phyloP scores from a whole-genome alignment of 2,329 filamentous ascomycete species.

The Beauveria rudraprayagi region DNA sequence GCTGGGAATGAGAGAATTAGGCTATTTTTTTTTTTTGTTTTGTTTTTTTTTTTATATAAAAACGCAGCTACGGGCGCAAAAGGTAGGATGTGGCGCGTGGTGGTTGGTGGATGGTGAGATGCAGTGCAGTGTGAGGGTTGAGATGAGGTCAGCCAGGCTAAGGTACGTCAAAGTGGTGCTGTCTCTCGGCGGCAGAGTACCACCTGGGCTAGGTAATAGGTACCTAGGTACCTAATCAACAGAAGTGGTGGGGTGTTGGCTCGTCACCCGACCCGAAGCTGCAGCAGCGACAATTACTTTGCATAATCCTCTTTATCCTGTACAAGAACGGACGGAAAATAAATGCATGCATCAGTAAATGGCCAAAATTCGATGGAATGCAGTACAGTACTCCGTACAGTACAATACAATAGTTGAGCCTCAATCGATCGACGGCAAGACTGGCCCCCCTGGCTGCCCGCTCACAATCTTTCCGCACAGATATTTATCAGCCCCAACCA shows the following conservation, averaged over 20 bases:
- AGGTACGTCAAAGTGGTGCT: background rate
- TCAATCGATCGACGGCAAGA: background rate
- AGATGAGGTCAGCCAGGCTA: background rate
- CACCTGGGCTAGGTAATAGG: too few species aligned
- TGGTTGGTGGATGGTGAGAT: background rate
- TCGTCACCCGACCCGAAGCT: background rate
- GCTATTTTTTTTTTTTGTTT: too few species aligned
- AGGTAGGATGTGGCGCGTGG: too few species aligned
- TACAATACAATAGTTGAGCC: background rate
- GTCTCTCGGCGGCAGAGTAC: background rate
- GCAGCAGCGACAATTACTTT: background rate
- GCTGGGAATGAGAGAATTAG: too few species aligned
- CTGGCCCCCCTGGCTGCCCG: background rate
- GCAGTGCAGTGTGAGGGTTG: background rate
- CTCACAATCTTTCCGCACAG: background rate
- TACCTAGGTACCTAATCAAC: too few species aligned
- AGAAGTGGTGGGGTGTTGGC: background rate
- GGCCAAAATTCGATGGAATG: too few species aligned
- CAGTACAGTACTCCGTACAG: too few species aligned
- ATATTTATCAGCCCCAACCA: constrained; percentile 2
- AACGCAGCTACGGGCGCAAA: too few species aligned
- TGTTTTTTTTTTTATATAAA: too few species aligned
- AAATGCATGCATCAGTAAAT: too few species aligned
- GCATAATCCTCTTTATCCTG: background rate
- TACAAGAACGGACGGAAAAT: too few species aligned